Base-by-base conservation (phyloP, 495 filamentous ascomycete species). In the Geoglossum glabrum region DNA sequence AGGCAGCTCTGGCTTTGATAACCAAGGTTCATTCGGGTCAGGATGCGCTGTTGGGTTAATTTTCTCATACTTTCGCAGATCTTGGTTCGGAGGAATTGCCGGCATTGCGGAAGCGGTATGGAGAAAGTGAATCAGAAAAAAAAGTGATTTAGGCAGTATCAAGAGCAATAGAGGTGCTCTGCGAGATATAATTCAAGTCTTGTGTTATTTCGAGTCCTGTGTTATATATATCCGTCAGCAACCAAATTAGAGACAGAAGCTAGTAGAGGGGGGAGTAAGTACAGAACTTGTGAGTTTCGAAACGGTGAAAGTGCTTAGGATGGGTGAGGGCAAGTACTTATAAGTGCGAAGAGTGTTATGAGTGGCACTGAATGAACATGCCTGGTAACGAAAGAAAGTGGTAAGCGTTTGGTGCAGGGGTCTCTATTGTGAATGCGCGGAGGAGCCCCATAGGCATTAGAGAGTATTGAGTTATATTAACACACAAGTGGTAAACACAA, bases 1-100 rank as follows among this genome's bases (percentile, higher is more conserved):
- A 10, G 59, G 59, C 1, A 60, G 21, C 33, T 57, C 59, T 28
- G 38, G 59, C 28, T 43, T 33, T 19, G 33, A 54, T 28, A 60
- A 34, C 59, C 59, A 60, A 19, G 57, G 23, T 28, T 15, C 15
- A 27, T 13, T 6, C 3, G 49, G 30, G 49, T 19, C 28, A 28
- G 49, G 5, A 1, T 27, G 49, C 7, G 4, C 10, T 15, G 49
- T 19, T 52, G 25, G 49, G 15, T 1, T 5, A 26, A 4, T 28
- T 10, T 26, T 1, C 26, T 26, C 9, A 26, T 52, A 52, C 25
- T 8, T 9, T 30, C 49, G 49, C 6, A 52, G 11, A 27, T 23
- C 11, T 52, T 27, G 15, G 17, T 52, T 52, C 6, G 28, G 4
- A 21, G 49, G 49, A 27, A 52, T 4, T 30, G 49, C 2, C 23